phyloP scores from a whole-genome alignment of 176 grass and related monocot genomes.

The Saccharum spontaneum region DNA sequence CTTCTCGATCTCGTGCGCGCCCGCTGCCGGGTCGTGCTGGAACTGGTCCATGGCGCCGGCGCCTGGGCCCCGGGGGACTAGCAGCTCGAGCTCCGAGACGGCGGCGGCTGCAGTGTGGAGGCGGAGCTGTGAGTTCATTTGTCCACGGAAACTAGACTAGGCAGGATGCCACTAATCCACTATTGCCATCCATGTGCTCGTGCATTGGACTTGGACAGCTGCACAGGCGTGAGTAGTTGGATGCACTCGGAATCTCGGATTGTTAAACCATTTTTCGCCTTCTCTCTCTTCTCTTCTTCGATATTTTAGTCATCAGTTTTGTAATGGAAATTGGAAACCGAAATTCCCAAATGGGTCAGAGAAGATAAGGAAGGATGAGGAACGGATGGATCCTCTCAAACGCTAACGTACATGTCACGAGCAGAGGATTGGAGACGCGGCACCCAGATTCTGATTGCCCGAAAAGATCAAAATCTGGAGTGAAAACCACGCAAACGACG shows the following conservation, averaged over 20 bases:
- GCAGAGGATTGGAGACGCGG: neutral
- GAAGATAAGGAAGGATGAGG: neutral
- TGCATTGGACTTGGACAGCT: neutral
- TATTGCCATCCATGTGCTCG: constrained; percentile 28
- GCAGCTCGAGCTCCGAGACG: constrained; percentile 49
- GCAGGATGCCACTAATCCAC: neutral
- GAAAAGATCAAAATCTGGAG: neutral
- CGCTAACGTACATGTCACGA: constrained; percentile 1
- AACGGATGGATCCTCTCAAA: neutral
- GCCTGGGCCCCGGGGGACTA: neutral
- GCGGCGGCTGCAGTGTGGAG: constrained; percentile 21
- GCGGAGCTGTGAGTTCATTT: constrained; percentile 34
- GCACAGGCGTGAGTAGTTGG: neutral
- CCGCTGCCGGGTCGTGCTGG: constrained; percentile 1
- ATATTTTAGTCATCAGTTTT: neutral
- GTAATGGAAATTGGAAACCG: neutral
- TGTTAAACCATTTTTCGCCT: neutral
- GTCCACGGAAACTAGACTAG: neutral
- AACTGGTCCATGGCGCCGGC: constrained; percentile 28
- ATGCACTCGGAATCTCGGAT: neutral
- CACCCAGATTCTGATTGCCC: neutral
- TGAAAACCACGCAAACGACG: neutral
- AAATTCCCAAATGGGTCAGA: neutral
- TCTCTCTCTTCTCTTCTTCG: neutral
- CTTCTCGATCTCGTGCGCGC: constrained; percentile 42